Conservation (phyloP, 768 basidiomycete species). For the Cyathus striatus region DNA sequence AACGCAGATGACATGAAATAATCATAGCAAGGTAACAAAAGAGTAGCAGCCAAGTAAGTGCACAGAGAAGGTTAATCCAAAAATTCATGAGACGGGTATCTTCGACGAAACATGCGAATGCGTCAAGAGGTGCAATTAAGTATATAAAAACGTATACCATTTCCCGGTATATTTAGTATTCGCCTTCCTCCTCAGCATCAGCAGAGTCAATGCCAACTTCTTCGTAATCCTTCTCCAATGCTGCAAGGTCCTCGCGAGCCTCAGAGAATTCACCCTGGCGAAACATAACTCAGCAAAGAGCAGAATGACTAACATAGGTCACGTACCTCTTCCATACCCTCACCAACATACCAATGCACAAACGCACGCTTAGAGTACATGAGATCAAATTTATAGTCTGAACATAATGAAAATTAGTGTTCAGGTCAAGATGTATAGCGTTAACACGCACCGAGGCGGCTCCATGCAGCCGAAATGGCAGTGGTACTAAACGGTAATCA, state of each 20-base stretch:
- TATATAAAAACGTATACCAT: not conserved
- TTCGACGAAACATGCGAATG: not conserved
- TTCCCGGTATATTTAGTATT: constrained; percentile 35
- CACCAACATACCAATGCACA: constrained; percentile 86
- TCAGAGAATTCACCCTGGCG: constrained; percentile 92
- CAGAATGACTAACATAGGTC: not conserved
- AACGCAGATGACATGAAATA: not conserved
- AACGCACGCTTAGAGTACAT: constrained; percentile 96
- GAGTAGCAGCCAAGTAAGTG: constrained; percentile 1
- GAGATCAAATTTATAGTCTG: constrained; percentile 96
- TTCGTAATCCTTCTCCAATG: constrained; percentile 96
- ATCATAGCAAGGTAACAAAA: constrained; percentile 1
- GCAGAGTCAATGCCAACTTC: constrained; percentile 63
- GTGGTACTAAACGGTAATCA: constrained; percentile 54
- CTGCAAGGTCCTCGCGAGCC: constrained; percentile 98
- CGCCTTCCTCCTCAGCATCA: constrained; percentile 46
- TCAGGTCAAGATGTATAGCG: not conserved
- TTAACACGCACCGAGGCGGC: constrained; percentile 38
- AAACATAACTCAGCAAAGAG: not conserved
- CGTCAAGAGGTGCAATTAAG: not conserved
- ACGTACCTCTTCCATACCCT: constrained; percentile 94
- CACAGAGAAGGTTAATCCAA: constrained; percentile 5
- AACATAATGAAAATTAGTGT: not conserved
- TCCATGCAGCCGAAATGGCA: constrained; percentile 93
- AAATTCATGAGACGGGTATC: constrained; percentile 14